Percentiles rank a stretch among this genome's conserved stretches.
Evolutionary conservation across 2,329 filamentous ascomycete species (phyloP).

Genomic region (Chrysosporium queenslandicum): DNA sequence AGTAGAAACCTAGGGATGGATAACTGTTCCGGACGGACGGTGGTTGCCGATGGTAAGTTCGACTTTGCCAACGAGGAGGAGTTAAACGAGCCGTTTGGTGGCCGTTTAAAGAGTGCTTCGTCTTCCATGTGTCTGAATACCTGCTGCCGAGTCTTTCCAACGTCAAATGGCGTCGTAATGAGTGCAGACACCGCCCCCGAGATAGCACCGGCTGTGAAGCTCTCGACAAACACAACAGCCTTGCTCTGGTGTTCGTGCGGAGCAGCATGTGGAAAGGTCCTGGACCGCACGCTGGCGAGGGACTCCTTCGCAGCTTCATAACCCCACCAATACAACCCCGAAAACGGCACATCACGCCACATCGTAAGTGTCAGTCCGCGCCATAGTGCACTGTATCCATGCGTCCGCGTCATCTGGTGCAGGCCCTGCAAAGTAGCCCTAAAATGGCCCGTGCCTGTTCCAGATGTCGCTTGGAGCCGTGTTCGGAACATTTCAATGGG

Average conservation of each 20-base stretch:
- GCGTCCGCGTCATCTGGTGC: conserved; percentile 62
- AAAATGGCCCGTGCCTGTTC: conserved; percentile 55
- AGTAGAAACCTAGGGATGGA: conserved; percentile 74
- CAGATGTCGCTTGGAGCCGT: conserved; percentile 68
- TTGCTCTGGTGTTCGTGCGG: conserved; percentile 54
- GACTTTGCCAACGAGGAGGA: conserved; percentile 14
- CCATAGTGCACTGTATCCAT: conserved; percentile 80
- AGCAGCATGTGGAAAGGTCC: conserved; percentile 27
- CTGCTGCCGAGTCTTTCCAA: conserved; percentile 92
- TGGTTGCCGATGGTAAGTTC: conserved; percentile 6
- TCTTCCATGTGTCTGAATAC: conserved; percentile 56
- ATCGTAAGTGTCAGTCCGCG: conserved; percentile 79
- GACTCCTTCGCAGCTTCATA: conserved; percentile 73
- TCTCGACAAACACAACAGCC: conserved; percentile 70
- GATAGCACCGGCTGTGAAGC: conserved; percentile 72
- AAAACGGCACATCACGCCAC: conserved; percentile 96
- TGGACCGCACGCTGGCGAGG: conserved; percentile 56
- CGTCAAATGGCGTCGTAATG: conserved; percentile 89
- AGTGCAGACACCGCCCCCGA: conserved; percentile 80
- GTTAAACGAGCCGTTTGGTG: conserved; percentile 10
- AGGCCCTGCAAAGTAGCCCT: conserved; percentile 67
- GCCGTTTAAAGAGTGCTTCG: conserved; percentile 20
- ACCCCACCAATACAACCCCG: conserved; percentile 94
- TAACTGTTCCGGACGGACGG: conserved; percentile 55
- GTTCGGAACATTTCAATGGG: conserved; percentile 94